phyloP scores from a whole-genome alignment of 2,329 filamentous ascomycete genomes.

The Pyrenochaeta sp. region DNA sequence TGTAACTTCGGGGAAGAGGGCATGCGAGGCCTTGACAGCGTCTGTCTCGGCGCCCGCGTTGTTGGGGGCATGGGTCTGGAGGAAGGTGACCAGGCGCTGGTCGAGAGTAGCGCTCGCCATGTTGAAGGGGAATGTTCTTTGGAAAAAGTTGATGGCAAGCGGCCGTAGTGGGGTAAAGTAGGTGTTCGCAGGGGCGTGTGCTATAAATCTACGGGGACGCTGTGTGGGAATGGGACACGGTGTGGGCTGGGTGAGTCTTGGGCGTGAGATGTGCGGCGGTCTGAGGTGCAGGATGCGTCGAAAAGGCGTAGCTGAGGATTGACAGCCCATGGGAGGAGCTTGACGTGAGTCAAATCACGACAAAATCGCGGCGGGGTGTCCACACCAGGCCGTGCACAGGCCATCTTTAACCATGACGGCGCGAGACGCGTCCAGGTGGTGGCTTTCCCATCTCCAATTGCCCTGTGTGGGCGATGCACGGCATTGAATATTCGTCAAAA shows the following conservation, averaged over 20 bases:
- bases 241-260: constrained; percentile 12
- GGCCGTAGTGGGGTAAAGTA: constrained; percentile 45
- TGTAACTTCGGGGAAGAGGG: constrained; percentile 72
- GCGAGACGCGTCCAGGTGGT: constrained; percentile 9
- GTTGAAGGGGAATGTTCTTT: constrained; percentile 29
- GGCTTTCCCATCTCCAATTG: too few species aligned
- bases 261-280: constrained; percentile 25
- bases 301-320: constrained; percentile 25
- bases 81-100: constrained; percentile 43
- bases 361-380: constrained; percentile 37
- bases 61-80: constrained; percentile 48
- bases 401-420: constrained; percentile 20
- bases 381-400: too few species aligned
- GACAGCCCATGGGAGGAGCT: too few species aligned
- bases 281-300: constrained; percentile 32
- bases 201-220: constrained; percentile 12
- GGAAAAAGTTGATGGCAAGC: constrained; percentile 40
- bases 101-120: constrained; percentile 48
- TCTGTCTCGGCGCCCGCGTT: constrained; percentile 46
- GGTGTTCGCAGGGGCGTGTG: constrained; percentile 19
- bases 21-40: constrained; percentile 57
- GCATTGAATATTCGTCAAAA: too few species aligned
- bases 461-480: too few species aligned
- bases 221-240: constrained; percentile 6
- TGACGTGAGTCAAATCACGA: constrained; percentile 42